These are phyloP conservation scores for Purpureocillium takamizusanense DNA, from an alignment of 2,329 filamentous ascomycete species.

Conservation along the genomic window DNA sequence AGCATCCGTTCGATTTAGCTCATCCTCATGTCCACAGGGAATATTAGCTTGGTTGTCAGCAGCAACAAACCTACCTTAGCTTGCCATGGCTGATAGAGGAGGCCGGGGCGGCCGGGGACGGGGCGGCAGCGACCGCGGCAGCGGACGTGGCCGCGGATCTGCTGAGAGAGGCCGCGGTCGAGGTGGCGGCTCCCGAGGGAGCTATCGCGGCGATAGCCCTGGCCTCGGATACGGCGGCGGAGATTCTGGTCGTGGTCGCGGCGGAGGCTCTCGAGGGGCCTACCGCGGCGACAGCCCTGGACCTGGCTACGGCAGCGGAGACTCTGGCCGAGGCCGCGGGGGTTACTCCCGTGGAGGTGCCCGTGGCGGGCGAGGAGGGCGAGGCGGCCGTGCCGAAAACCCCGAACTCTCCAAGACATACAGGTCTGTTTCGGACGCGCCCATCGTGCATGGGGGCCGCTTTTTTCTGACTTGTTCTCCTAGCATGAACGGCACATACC, in stretches of 20 bases:
- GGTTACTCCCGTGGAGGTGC: slow-evolving; percentile 6
- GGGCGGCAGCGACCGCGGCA: slow-evolving; percentile 6
- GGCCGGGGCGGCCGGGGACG: slow-evolving; percentile 12
- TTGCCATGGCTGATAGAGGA: slow-evolving; percentile 17
- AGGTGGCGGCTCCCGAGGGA: slow-evolving; percentile 1
- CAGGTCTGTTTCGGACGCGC: too few relatives aligned
- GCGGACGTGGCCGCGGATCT: slow-evolving; percentile 7
- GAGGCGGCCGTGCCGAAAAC: slow-evolving; percentile 9
- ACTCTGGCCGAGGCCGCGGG: slow-evolving; percentile 9
- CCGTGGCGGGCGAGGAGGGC: slow-evolving; percentile 12
- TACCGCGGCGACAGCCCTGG: slow-evolving; percentile 8
- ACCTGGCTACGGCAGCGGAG: slow-evolving; percentile 12
- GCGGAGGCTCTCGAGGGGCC: slow-evolving; percentile 4
- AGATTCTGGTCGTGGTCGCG: slow-evolving; percentile 9
- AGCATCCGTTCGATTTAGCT: too few relatives aligned
- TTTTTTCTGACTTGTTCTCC: neutral
- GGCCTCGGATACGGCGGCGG: slow-evolving; percentile 7
- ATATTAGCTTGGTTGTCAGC: too few relatives aligned
- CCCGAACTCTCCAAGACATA: too few relatives aligned
- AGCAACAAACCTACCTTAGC: neutral
- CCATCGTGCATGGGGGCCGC: neutral
- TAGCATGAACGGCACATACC: slow-evolving; percentile 14
- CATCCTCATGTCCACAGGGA: too few relatives aligned
- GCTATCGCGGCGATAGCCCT: slow-evolving; percentile 5
- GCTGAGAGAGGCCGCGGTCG: slow-evolving; percentile 6